Base-by-base conservation (phyloP, 139 green algal species). In the Chlamydomonas sphaeroides region DNA sequence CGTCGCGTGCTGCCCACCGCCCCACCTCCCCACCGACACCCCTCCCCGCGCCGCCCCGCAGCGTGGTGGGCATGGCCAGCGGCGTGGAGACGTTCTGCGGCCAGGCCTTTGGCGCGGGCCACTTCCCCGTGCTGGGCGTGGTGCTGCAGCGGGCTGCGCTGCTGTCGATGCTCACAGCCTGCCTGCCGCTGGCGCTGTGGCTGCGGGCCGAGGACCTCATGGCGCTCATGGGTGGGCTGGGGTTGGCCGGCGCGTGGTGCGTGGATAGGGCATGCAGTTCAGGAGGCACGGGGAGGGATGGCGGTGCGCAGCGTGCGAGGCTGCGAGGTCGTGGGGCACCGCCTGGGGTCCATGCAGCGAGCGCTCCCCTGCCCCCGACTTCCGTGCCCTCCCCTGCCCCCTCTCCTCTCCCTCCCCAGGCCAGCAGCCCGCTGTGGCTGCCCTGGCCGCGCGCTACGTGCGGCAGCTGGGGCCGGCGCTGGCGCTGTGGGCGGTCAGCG, bases 21-120 rank as follows among this genome's bases (percentile, higher is more conserved):
- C 21, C 53, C 53, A 21, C 45, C 45, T 14, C 45, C 45, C 14
- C 45, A 10, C 14, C 45, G 45, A 53, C 45, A 21, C 45, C 45
- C 45, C 45, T 53, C 45, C 45, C 14, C 45, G 11, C 45, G 11
- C 45, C 45, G 14, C 14, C 28, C 62, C 35, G 14, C 78, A 84
- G 78, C 1, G 67, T 78, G 26, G 45, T 78, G n/a, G 78, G 78
- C 28, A 62, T 84, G 78, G 66, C 53, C 36, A 78, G 53, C 41
- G 78, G 53, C 5, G 67, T 84, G 67, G 36, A 84, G 67, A 84
- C 78, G 10, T 84, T 84, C 39, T 78, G 66, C 53, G 78, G 78
- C 23, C 78, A 84, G 78, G 78, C 67, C 5, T 70, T 36, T 32
- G 78, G 78, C 66, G 78, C 78, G 3, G 32, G 26, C 15, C 67